Base-by-base conservation (phyloP, 106 monocot species). In the Xerophyta viscosa region DNA sequence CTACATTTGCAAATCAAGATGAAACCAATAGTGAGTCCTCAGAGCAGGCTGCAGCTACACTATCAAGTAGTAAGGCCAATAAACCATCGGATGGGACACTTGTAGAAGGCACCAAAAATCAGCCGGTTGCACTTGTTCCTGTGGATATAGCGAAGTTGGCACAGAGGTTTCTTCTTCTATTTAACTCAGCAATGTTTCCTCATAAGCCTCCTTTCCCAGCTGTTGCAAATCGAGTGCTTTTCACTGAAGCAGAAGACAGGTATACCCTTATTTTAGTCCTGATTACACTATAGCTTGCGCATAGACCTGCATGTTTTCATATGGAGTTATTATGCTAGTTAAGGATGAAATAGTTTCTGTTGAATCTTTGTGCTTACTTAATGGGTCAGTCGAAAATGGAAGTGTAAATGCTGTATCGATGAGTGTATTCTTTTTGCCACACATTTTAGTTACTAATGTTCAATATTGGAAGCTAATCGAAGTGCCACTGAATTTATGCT, bases 231-330 rank as follows among this genome's bases (percentile, higher is more conserved):
- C 84, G 94, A 24, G 73, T 88, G 33, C 76, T 89, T 41, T 96
- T 96, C 56, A 96, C 96, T 60, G 89, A 96, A 63, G 72, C 88
- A 39, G 94, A 96, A 62, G 94, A 96, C 58, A 69, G 76, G 94
- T 84, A 31, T 19, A 66, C 60, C 50, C 23, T 52, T 20, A 36
- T 36, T 6, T 36, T 36, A 5, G 5, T 11, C 33, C 5, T 36
- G 7, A 6, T 36, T 36, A 36, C 11, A 11, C n/a, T n/a, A n/a
- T n/a, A n/a, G n/a, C n/a, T n/a, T n/a, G n/a, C n/a, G n/a, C n/a
- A n/a, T n/a, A n/a, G n/a, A n/a, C n/a, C n/a, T n/a, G n/a, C n/a
- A n/a, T n/a, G n/a, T n/a, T n/a, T n/a, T n/a, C n/a, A n/a, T n/a
- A n/a, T n/a, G n/a, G n/a, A n/a, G n/a, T n/a, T n/a, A n/a, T n/a